Base-by-base conservation (phyloP, 1,284 basidiomycete genomes). In the Cutaneotrichosporon sp. region DNA sequence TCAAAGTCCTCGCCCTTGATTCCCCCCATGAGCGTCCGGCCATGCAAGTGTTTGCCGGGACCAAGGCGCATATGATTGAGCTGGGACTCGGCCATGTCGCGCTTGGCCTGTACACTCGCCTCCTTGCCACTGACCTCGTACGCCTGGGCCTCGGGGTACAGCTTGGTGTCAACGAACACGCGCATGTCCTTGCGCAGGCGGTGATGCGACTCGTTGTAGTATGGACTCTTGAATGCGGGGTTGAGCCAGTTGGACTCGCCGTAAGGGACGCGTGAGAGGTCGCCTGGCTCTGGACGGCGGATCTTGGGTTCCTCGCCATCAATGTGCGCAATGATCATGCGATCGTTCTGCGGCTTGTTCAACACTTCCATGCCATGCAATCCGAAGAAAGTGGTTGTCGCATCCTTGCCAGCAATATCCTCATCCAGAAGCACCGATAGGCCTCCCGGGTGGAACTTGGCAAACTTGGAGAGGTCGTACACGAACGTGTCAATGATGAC, bases 21-120 rank as follows among this genome's bases (percentile, higher is more conserved):
- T 3, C 90, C 95, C 65, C 87, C 86, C 84, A 94, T 90, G 16
- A 97, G 84, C 32, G 84, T 86, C 32, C 87, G 85, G 4, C 93
- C 94, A 73, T 91, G 84, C 40, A 98, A 82, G 74, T 97, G 93
- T 73, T 85, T 84, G 21, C 84, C 84, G 5, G 86, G 86, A 21
- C 95, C 95, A 78, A 97, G 83, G 57, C 92, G 87, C 93, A 97
- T 97, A 4, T 91, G 90, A 76, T 91, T 88, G 62, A 95, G 72
- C 92, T 88, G 65, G 85, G 86, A 2, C 88, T 90, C 65, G 13
- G 79, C 78, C 75, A 81, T 78, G 16, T 73, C 72, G n/a, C 77
- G 72, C 32, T 78, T 62, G 21, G 82, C 78, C 53, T 75, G 67
- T 58, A 77, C 76, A 51, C 72, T 74, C 5, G 80, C 87, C 21